Percentiles rank a stretch among this genome's conserved stretches.
Conservation (phyloP, 2,329 filamentous ascomycete species). For the Penicillium sumatraense region DNA sequence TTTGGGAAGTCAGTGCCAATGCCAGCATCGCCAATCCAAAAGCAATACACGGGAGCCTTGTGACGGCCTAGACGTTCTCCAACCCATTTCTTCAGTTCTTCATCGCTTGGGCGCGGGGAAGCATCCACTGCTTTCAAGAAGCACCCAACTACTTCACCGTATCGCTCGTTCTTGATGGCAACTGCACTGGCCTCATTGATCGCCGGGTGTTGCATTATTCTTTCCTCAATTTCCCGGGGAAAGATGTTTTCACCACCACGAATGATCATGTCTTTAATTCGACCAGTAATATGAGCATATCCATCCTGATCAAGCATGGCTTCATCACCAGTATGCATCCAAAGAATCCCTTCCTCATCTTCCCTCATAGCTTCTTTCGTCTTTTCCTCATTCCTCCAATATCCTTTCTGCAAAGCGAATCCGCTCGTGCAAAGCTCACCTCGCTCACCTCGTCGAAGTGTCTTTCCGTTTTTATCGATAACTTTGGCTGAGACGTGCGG, state of each 20-base stretch:
- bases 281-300: conserved; percentile 71
- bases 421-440: conserved; percentile 76
- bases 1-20: conserved; percentile 59
- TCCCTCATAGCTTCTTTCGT: conserved; percentile 70
- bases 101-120: conserved; percentile 46
- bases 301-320: conserved; percentile 57
- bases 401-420: conserved; percentile 66
- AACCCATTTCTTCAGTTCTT: conserved; percentile 63
- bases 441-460: conserved; percentile 65
- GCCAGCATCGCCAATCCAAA: conserved; percentile 69
- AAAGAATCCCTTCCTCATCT: conserved; percentile 59
- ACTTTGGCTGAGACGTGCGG: conserved; percentile 79
- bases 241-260: conserved; percentile 72
- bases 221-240: conserved; percentile 72
- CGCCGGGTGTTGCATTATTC: conserved; percentile 63
- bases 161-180: conserved; percentile 61
- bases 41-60: conserved; percentile 70
- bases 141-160: conserved; percentile 56
- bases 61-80: conserved; percentile 62
- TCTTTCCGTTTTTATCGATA: conserved; percentile 66
- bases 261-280: conserved; percentile 79
- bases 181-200: conserved; percentile 67
- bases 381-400: conserved; percentile 37
- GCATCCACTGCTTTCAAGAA: conserved; percentile 50
- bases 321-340: conserved; percentile 66